These are phyloP conservation scores for Hemisphaericaspora lyxosophila DNA, from an alignment of 1,139 yeast species.

Conservation along the genomic window DNA sequence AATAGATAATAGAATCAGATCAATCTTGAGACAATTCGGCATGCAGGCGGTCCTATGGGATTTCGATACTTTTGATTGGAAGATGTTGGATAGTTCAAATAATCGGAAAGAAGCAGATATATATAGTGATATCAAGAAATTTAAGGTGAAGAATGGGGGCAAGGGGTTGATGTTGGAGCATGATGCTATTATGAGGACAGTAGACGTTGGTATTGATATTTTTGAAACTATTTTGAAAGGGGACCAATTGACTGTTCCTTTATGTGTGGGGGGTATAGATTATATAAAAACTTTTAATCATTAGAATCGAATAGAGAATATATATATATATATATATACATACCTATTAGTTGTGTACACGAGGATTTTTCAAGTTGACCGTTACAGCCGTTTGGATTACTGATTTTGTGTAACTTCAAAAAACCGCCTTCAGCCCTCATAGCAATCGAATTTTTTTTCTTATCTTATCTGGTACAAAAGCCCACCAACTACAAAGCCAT, in stretches of 20 bases:
- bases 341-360: no score
- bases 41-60: constrained; percentile 91
- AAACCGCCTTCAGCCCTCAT: no score
- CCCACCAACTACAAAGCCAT: no score
- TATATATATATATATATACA: no score
- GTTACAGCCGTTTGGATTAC: no score
- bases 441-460: no score
- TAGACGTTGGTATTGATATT: constrained; percentile 64
- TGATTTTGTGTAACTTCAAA: no score
- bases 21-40: constrained; percentile 81
- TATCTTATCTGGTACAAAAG: no score
- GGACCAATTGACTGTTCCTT: constrained; percentile 74
- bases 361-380: no score
- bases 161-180: constrained; percentile 80
- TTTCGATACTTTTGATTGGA: constrained; percentile 91
- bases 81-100: constrained; percentile 42
- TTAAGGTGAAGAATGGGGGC: constrained; percentile 43
- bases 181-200: constrained; percentile 69
- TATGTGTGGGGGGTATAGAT: constrained; percentile 70
- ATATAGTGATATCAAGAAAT: constrained; percentile 50
- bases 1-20: constrained; percentile 78
- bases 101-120: constrained; percentile 51
- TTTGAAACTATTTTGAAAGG: constrained; percentile 45
- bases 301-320: background rate
- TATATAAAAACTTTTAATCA: constrained; percentile 34